A percentile compares a stretch with the other conserved stretches of the same genome.
phyloP scores from a whole-genome alignment of 2,329 filamentous ascomycete genomes.

The Knoxdaviesia proteae region DNA sequence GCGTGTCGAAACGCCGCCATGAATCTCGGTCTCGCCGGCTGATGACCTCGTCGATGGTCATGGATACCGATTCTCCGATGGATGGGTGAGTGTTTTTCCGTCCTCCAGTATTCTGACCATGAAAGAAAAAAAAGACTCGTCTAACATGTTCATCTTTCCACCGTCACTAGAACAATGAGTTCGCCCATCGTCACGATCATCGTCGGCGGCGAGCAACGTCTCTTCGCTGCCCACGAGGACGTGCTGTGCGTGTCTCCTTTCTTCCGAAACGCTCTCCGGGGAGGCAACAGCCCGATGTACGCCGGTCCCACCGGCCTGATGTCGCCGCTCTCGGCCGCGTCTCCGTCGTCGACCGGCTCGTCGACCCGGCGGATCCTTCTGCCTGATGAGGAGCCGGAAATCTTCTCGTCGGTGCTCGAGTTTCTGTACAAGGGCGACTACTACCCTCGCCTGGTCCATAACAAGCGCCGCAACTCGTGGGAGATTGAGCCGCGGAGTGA shows the following conservation, averaged over 20 bases:
- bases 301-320: not conserved
- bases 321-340: no score
- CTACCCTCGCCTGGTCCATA: slow-evolving; percentile 69
- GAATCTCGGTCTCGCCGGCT: no score
- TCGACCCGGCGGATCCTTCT: slow-evolving; percentile 37
- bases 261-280: slow-evolving; percentile 27
- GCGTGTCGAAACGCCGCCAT: no score
- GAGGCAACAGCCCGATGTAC: not conserved
- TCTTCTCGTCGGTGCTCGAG: slow-evolving; percentile 78
- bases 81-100: no score
- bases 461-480: slow-evolving; percentile 73
- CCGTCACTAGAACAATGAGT: slow-evolving; percentile 15
- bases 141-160: slow-evolving; percentile 2
- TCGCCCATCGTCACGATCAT: slow-evolving; percentile 62
- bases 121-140: not conserved
- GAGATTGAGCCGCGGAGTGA: slow-evolving; percentile 41
- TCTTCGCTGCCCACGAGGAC: slow-evolving; percentile 84
- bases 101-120: no score
- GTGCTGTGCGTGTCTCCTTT: slow-evolving; percentile 60
- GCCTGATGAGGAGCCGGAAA: slow-evolving; percentile 70
- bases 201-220: slow-evolving; percentile 60
- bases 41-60: no score
- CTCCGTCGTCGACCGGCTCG: not conserved
- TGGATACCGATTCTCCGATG: no score
- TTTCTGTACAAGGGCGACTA: slow-evolving; percentile 92